phyloP scores from a whole-genome alignment of 805 yeast species.

The Diddensiella santjacobensis region DNA sequence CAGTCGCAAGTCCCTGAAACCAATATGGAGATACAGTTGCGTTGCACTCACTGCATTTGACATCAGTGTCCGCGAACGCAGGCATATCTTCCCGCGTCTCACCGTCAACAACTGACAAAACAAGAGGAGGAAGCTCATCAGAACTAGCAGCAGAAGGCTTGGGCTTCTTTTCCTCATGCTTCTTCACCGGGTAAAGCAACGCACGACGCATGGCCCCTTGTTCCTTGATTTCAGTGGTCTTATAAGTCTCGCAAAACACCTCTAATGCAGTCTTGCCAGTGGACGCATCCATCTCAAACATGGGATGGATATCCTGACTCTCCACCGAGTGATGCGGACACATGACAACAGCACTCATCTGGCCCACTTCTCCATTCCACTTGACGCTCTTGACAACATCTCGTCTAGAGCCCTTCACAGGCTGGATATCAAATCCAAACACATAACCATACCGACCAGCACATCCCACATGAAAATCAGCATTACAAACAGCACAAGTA shows the following conservation, averaged over 20 bases:
- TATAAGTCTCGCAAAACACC: slow-evolving; percentile 27
- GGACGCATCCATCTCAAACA: slow-evolving; percentile 26
- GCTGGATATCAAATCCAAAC: slow-evolving; percentile 49
- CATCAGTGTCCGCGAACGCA: background rate
- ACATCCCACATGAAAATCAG: slow-evolving; percentile 52
- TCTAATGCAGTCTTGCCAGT: slow-evolving; percentile 30
- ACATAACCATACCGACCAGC: slow-evolving; percentile 45
- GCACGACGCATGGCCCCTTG: slow-evolving; percentile 19
- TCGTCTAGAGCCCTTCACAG: slow-evolving; percentile 29
- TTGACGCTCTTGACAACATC: slow-evolving; percentile 23
- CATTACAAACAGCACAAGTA: slow-evolving; percentile 45
- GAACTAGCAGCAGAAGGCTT: background rate
- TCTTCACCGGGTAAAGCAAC: slow-evolving; percentile 5
- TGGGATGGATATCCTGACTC: slow-evolving; percentile 16
- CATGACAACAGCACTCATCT: slow-evolving; percentile 29
- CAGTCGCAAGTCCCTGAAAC: slow-evolving; percentile 10
- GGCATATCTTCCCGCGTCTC: background rate
- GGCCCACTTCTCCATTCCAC: slow-evolving; percentile 24
- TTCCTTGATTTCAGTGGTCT: slow-evolving; percentile 10
- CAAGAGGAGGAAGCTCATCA: background rate
- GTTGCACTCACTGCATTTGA: slow-evolving; percentile 12
- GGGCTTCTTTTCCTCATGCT: background rate
- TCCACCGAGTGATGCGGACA: slow-evolving; percentile 30
- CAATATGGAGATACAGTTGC: slow-evolving; percentile 14
- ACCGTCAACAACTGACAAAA: slow-evolving; percentile 1